phyloP scores from a whole-genome alignment of 768 basidiomycete genomes.

The Leccinum longicurvipes region DNA sequence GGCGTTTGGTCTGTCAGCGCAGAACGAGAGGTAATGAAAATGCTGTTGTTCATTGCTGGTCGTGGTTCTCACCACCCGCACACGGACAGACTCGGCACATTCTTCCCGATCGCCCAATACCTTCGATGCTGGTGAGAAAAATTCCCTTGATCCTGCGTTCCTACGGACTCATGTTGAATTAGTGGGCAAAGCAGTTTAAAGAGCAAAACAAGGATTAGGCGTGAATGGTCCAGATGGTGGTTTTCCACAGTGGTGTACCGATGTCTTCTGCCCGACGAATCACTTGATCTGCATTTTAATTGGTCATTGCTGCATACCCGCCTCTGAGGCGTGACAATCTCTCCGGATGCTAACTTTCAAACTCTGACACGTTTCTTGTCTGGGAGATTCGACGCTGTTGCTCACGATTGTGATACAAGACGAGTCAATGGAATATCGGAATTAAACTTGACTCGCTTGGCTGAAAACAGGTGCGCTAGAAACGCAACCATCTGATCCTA shows the following conservation, averaged over 20 bases:
- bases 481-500: not conserved
- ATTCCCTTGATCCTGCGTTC: not conserved
- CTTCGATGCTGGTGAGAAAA: slow-evolving; percentile 68
- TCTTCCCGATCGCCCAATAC: slow-evolving; percentile 67
- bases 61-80: slow-evolving; percentile 4
- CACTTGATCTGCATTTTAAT: not conserved
- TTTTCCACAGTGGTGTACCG: not conserved
- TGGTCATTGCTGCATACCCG: not conserved
- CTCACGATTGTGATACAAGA: not conserved
- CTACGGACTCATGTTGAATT: not conserved
- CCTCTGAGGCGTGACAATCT: not conserved
- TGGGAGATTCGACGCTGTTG: not conserved
- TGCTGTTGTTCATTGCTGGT: not conserved
- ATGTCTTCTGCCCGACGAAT: not conserved
- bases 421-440: too few species aligned
- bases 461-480: not conserved
- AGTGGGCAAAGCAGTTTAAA: slow-evolving; percentile 55
- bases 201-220: slow-evolving; percentile 21
- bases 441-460: not conserved
- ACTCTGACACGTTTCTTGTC: not conserved
- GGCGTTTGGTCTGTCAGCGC: slow-evolving; percentile 72
- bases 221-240: slow-evolving; percentile 1
- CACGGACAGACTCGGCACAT: slow-evolving; percentile 49
- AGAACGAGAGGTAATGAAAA: slow-evolving; percentile 60
- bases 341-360: not conserved